Conservation (phyloP, 768 basidiomycete genomes). For the Suillus plorans region DNA sequence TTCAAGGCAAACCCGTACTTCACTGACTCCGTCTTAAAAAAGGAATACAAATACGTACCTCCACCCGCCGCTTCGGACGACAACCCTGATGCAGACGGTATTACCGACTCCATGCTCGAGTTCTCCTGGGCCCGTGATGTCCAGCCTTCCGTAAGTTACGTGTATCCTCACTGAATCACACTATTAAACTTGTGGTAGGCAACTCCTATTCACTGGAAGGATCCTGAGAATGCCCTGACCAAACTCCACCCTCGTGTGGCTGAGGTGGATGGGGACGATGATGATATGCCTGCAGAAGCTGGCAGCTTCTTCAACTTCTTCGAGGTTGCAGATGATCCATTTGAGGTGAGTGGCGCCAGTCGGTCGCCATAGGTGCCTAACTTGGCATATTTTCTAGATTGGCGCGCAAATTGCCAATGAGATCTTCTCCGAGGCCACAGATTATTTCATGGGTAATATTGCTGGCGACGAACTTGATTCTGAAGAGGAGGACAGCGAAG, state of each 20-base stretch:
- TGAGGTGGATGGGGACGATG: slow-evolving; percentile 59
- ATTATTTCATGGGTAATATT: slow-evolving; percentile 74
- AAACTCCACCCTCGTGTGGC: slow-evolving; percentile 71
- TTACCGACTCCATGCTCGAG: slow-evolving; percentile 75
- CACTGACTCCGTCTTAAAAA: slow-evolving; percentile 70
- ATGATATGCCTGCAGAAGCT: slow-evolving; percentile 60
- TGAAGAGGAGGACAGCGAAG: slow-evolving; percentile 65
- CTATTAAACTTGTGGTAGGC: slow-evolving; percentile 38
- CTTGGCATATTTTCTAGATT: slow-evolving; percentile 43
- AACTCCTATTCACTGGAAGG: slow-evolving; percentile 79
- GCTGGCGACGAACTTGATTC: slow-evolving; percentile 61
- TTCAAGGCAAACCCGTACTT: slow-evolving; percentile 90
- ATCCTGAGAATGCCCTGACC: slow-evolving; percentile 70
- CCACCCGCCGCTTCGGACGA: slow-evolving; percentile 54
- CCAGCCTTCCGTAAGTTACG: slow-evolving; percentile 54
- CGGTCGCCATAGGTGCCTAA: neutral
- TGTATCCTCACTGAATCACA: neutral
- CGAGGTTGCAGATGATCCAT: slow-evolving; percentile 61
- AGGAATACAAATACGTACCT: slow-evolving; percentile 74
- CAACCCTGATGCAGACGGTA: slow-evolving; percentile 67
- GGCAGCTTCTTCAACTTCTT: slow-evolving; percentile 93
- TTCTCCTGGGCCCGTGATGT: slow-evolving; percentile 82
- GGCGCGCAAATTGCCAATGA: slow-evolving; percentile 73
- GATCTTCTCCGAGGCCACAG: slow-evolving; percentile 77
- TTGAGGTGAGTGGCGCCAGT: slow-evolving; percentile 52